phyloP scores from a whole-genome alignment of 441 rosid species.

The Corymbia citriodora region DNA sequence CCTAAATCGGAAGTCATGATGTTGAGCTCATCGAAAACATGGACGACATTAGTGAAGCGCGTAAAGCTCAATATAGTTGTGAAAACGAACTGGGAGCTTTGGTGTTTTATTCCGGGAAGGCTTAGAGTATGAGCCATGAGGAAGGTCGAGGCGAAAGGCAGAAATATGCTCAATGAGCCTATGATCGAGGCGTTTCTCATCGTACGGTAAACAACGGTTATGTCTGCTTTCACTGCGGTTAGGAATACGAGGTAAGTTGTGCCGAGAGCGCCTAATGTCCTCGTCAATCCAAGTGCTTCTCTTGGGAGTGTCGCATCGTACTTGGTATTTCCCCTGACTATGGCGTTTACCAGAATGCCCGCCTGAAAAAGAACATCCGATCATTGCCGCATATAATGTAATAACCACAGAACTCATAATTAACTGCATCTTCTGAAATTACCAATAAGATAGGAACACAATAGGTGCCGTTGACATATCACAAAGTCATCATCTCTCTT shows the following conservation, averaged over 20 bases:
- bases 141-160: not conserved
- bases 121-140: not conserved
- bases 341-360: not conserved
- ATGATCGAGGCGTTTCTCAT: not conserved
- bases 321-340: not conserved
- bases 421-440: not conserved
- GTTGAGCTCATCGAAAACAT: not conserved
- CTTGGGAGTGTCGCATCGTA: not conserved
- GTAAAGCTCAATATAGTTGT: not conserved
- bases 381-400: not conserved
- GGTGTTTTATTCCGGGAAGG: not conserved
- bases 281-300: not conserved
- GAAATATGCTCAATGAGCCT: not conserved
- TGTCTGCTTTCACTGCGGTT: not conserved
- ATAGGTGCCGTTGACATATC: not conserved
- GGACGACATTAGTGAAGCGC: not conserved
- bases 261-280: not conserved
- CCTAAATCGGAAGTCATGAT: constrained; percentile 1
- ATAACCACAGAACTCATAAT: not conserved
- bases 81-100: not conserved
- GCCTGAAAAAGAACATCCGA: not conserved
- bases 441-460: not conserved
- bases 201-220: not conserved
- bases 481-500: not conserved
- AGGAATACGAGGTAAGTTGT: not conserved